Evolutionary conservation across 2,329 filamentous ascomycete species (phyloP).

Genomic region (Thermochaetoides dissita): DNA sequence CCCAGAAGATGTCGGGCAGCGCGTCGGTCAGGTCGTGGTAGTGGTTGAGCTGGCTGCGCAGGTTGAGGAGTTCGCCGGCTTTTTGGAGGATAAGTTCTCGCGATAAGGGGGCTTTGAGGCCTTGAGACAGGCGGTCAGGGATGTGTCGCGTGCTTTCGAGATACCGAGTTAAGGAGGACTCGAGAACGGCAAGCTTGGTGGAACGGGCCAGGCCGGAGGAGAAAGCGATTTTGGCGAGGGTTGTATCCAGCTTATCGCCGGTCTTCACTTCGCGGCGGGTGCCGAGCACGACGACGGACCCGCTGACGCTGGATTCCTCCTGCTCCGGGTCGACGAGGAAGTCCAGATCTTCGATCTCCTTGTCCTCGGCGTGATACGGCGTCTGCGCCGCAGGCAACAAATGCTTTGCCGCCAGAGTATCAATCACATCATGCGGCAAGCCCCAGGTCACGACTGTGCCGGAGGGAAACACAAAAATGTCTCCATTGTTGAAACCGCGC

Average conservation of each 20-base stretch:
- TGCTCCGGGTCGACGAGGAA: constrained; percentile 62
- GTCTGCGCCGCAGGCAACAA: constrained; percentile 64
- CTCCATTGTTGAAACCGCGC: constrained; percentile 50
- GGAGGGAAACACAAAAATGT: constrained; percentile 91
- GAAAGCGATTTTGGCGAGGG: constrained; percentile 89
- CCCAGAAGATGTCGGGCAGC: constrained; percentile 94
- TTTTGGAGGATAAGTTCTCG: constrained; percentile 78
- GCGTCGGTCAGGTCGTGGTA: constrained; percentile 95
- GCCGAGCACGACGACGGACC: constrained; percentile 79
- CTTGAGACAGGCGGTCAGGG: constrained; percentile 57
- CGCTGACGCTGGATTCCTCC: constrained; percentile 65
- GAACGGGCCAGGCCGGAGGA: constrained; percentile 84
- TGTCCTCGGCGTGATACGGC: constrained; percentile 47
- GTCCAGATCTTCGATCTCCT: constrained; percentile 83
- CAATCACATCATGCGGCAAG: constrained; percentile 60
- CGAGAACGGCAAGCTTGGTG: constrained; percentile 85
- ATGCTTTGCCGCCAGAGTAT: constrained; percentile 53
- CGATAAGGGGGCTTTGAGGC: constrained; percentile 41
- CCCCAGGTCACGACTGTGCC: constrained; percentile 91
- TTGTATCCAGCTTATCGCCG: constrained; percentile 38
- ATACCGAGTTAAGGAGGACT: constrained; percentile 68
- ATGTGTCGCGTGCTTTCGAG: constrained; percentile 77
- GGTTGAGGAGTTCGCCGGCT: constrained; percentile 78
- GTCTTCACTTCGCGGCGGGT: constrained; percentile 46
- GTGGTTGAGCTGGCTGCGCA: constrained; percentile 86